Percentiles rank a stretch among this genome's conserved stretches.
Evolutionary conservation across 805 yeast species (phyloP).

Genomic region (Candida saitoana): DNA sequence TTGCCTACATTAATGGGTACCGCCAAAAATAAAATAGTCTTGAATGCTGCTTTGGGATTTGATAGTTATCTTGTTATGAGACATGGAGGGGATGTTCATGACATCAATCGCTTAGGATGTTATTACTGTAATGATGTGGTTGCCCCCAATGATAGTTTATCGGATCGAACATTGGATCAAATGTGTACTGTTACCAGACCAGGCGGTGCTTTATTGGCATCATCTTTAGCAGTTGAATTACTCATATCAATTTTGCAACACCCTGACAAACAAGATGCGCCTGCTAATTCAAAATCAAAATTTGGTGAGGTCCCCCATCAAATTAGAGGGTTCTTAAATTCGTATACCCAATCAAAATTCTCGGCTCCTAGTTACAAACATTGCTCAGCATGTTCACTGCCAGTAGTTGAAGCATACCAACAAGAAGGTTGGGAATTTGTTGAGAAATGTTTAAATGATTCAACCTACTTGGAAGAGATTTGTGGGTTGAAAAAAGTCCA

Average conservation of each 20-base stretch:
- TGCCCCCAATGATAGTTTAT: constrained; percentile 86
- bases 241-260: constrained; percentile 72
- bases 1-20: constrained; percentile 84
- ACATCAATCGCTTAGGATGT: constrained; percentile 60
- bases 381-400: constrained; percentile 83
- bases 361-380: constrained; percentile 66
- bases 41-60: constrained; percentile 93
- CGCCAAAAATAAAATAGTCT: constrained; percentile 64
- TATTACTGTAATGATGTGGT: constrained; percentile 95
- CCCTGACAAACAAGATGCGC: constrained; percentile 45
- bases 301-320: constrained; percentile 86
- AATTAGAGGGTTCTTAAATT: constrained; percentile 76
- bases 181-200: constrained; percentile 99
- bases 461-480: constrained; percentile 64
- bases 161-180: constrained; percentile 88
- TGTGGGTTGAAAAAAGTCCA: constrained; percentile 80
- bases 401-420: constrained; percentile 50
- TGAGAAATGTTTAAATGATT: constrained; percentile 59
- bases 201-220: constrained; percentile 86
- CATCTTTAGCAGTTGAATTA: constrained; percentile 82
- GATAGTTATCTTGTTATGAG: constrained; percentile 92
- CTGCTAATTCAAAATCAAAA: constrained; percentile 15
- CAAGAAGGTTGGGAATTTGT: constrained; percentile 79
- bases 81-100: constrained; percentile 56
- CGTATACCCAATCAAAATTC: constrained; percentile 59